Evolutionary conservation across 2,329 filamentous ascomycete species (phyloP).

Genomic region (Fusarium dlaminii): DNA sequence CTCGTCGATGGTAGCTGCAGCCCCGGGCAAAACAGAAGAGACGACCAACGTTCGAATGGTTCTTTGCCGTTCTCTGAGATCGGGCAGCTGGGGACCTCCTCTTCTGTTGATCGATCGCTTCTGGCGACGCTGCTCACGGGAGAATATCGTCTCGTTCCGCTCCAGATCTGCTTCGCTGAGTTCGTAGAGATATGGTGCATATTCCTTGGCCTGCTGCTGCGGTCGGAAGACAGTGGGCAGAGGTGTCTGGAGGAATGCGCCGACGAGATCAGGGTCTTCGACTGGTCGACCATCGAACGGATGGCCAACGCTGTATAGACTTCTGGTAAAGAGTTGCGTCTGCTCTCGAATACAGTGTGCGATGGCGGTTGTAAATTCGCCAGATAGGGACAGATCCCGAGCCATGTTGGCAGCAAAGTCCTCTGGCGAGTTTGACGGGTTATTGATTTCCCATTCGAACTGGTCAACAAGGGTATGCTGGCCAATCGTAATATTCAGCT

Average conservation of each 20-base stretch:
- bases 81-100: slow-evolving; percentile 91
- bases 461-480: slow-evolving; percentile 94
- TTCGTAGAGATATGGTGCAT: slow-evolving; percentile 91
- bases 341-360: slow-evolving; percentile 98
- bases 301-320: slow-evolving; percentile 91
- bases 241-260: slow-evolving; percentile 87
- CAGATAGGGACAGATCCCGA: slow-evolving; percentile 86
- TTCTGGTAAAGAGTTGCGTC: slow-evolving; percentile 91
- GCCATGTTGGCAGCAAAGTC: slow-evolving; percentile 93
- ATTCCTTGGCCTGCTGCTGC: slow-evolving; percentile 93
- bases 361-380: slow-evolving; percentile 97
- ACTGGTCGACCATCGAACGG: slow-evolving; percentile 93
- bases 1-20: slow-evolving; percentile 81
- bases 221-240: slow-evolving; percentile 86
- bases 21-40: slow-evolving; percentile 90
- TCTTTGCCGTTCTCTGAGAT: slow-evolving; percentile 92
- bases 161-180: slow-evolving; percentile 91
- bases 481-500: slow-evolving; percentile 97
- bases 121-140: slow-evolving; percentile 90
- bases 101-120: slow-evolving; percentile 95
- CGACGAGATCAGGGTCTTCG: slow-evolving; percentile 88
- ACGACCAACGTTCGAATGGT: slow-evolving; percentile 94
- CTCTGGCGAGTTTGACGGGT: slow-evolving; percentile 91
- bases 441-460: slow-evolving; percentile 99
- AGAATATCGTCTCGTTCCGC: slow-evolving; percentile 89